phyloP scores from a whole-genome alignment of 768 basidiomycete genomes.

The Russula vinacea region DNA sequence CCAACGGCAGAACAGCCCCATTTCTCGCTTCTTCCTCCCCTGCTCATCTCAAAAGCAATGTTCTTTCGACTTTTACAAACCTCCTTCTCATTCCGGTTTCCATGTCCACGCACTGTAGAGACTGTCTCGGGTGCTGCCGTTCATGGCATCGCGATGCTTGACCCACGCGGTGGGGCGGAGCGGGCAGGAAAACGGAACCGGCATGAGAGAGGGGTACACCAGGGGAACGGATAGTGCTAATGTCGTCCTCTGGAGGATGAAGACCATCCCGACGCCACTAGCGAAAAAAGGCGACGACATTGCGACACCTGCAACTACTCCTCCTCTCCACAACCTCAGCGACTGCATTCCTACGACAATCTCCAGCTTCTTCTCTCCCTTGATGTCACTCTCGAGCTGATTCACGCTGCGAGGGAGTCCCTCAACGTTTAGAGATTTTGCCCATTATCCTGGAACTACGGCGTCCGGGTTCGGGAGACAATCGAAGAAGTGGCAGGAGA shows the following conservation, averaged over 20 bases:
- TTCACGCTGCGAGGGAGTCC: slow-evolving; percentile 88
- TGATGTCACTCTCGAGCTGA: slow-evolving; percentile 85
- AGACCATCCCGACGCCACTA: slow-evolving; percentile 18
- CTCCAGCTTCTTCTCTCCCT: slow-evolving; percentile 90
- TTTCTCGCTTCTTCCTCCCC: slow-evolving; percentile 49
- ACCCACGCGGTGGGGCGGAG: slow-evolving; percentile 79
- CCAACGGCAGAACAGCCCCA: slow-evolving; percentile 18
- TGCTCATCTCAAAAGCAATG: slow-evolving; percentile 86
- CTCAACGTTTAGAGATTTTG: slow-evolving; percentile 86
- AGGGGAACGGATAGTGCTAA: slow-evolving; percentile 22
- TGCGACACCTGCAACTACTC: slow-evolving; percentile 25
- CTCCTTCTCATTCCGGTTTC: slow-evolving; percentile 90
- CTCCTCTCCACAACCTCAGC: slow-evolving; percentile 32
- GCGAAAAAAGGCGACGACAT: slow-evolving; percentile 25
- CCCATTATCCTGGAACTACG: slow-evolving; percentile 84
- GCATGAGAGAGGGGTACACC: slow-evolving; percentile 23
- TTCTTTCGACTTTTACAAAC: slow-evolving; percentile 88
- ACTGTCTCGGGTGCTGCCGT: slow-evolving; percentile 74
- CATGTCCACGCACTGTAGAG: slow-evolving; percentile 68
- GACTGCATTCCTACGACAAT: slow-evolving; percentile 41
- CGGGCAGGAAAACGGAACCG: slow-evolving; percentile 21
- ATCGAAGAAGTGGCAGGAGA: slow-evolving; percentile 93
- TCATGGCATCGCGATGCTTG: slow-evolving; percentile 84
- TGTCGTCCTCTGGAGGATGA: slow-evolving; percentile 28
- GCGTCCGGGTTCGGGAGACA: slow-evolving; percentile 83